Percentiles rank a stretch among this genome's conserved stretches.
Evolutionary conservation across 305 asterid species (phyloP).

Genomic region (Solanum hybrid): DNA sequence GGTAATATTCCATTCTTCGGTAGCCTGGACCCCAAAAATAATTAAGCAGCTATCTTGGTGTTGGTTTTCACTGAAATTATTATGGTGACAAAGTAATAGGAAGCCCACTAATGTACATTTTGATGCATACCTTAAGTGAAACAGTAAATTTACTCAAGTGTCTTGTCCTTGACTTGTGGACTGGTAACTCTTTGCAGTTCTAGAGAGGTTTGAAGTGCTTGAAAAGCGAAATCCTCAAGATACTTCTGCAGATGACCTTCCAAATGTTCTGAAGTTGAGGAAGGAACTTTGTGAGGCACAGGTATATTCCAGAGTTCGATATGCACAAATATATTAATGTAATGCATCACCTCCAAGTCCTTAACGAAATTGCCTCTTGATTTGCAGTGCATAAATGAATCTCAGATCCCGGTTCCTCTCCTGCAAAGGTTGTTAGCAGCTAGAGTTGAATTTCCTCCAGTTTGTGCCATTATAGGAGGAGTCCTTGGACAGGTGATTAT

Average conservation of each 20-base stretch:
- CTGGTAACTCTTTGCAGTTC: slow-evolving; percentile 34
- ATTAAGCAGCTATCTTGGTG: background rate
- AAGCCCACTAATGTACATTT: background rate
- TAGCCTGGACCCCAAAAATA: background rate
- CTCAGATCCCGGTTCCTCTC: slow-evolving; percentile 69
- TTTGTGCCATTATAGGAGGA: slow-evolving; percentile 86
- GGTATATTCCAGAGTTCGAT: slow-evolving; percentile 23
- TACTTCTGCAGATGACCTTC: slow-evolving; percentile 60
- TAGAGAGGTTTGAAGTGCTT: slow-evolving; percentile 76
- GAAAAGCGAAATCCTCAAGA: slow-evolving; percentile 58
- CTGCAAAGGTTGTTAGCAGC: slow-evolving; percentile 66
- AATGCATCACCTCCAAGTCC: background rate
- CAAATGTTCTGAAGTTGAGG: slow-evolving; percentile 49
- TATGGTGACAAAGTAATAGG: background rate
- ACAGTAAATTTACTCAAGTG: background rate
- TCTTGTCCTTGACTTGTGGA: slow-evolving; percentile 1
- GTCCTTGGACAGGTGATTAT: slow-evolving; percentile 88
- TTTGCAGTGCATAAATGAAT: slow-evolving; percentile 53
- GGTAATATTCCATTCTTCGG: background rate
- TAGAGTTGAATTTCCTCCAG: slow-evolving; percentile 76
- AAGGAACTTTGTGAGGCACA: slow-evolving; percentile 67
- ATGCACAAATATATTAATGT: background rate
- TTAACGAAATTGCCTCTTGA: background rate
- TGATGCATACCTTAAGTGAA: background rate
- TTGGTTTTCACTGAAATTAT: background rate